Percentiles rank a stretch among this genome's conserved stretches.
phyloP scores from a whole-genome alignment of 192 early-diverging fungal genomes.

The Dissophora globulifera region DNA sequence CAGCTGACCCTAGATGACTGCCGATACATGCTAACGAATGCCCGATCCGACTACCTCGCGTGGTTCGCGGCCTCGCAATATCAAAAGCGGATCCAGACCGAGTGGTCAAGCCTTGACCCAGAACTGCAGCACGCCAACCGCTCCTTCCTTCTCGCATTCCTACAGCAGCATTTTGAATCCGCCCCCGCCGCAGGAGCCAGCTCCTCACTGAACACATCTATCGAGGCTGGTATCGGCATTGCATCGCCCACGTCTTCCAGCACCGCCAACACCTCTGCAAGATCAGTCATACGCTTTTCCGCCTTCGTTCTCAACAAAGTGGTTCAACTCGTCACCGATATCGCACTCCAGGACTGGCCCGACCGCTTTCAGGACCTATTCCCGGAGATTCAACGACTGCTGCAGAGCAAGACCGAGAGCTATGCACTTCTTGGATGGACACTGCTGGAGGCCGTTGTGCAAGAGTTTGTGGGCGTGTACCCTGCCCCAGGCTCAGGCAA shows the following conservation, averaged over 20 bases:
- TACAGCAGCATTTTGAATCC: constrained; percentile 37
- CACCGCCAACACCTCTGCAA: neutral
- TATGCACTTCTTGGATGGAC: constrained; percentile 45
- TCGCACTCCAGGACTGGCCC: constrained; percentile 49
- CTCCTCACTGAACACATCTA: neutral
- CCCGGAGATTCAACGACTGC: constrained; percentile 29
- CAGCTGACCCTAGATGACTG: constrained; percentile 32
- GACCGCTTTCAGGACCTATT: constrained; percentile 43
- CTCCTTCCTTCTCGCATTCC: constrained; percentile 33
- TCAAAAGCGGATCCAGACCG: constrained; percentile 42
- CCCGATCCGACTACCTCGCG: constrained; percentile 30
- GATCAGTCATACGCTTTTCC: constrained; percentile 1
- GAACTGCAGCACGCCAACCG: constrained; percentile 24
- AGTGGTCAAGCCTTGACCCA: constrained; percentile 37
- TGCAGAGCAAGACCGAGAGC: constrained; percentile 39
- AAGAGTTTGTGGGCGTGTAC: constrained; percentile 37
- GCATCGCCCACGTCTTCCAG: no score
- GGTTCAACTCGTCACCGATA: constrained; percentile 38
- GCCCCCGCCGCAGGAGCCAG: constrained; percentile 3
- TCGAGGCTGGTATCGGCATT: no score
- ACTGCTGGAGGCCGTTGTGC: constrained; percentile 33
- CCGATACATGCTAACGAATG: constrained; percentile 35
- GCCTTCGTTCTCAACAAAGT: constrained; percentile 48
- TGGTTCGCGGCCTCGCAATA: constrained; percentile 52
- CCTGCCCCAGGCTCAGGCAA: constrained; percentile 30